Evolutionary conservation across 2,329 filamentous ascomycete species (phyloP), one percentile per base, ranked within the genome.

Genomic region (Aspergillus bombycis): DNA sequence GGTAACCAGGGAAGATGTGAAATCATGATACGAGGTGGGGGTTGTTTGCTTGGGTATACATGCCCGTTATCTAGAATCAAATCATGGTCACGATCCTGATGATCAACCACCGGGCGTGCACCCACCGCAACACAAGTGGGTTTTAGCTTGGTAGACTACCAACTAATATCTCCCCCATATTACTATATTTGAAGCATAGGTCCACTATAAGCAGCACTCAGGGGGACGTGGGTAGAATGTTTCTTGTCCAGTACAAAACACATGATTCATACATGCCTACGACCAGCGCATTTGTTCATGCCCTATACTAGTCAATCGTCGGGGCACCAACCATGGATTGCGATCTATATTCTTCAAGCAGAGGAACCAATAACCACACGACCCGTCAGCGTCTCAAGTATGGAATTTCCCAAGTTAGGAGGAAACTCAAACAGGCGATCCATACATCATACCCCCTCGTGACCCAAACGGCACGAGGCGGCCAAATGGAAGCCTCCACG

Each of bases 361-460:
- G 26, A 54, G 16, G 26, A 26, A 19, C 57, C 58, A 60, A 60
- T 60, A 14, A 21, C 32, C 14, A 36, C 21, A 55, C 30, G 21
- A 36, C 36, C 23, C 58, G 23, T 21, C 34, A 38, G 28, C n/a
- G 36, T 60, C 54, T 41, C 26, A 45, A n/a, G 46, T 14, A 43
- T 41, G 48, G 34, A 26, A 41, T 60, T 53, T 10, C 12, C 23
- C 26, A 45, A 23, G 48, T 19, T 23, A 23, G 32, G 36, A 34
- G 10, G n/a, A 55, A 58, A 32, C 46, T 21, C 34, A 41, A 43
- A 53, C 26, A 10, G 11, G 21, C 30, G 48, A 60, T 48, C 43
- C 45, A 62, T 60, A 62, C 57, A 62, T 62, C 52, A 62, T 56
- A 9, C 34, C 46, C 21, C 60, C 64, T 60, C 60, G 62, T 66